Evolutionary conservation across 495 filamentous ascomycete genomes (phyloP).

Genomic region (Xylaria grammica): DNA sequence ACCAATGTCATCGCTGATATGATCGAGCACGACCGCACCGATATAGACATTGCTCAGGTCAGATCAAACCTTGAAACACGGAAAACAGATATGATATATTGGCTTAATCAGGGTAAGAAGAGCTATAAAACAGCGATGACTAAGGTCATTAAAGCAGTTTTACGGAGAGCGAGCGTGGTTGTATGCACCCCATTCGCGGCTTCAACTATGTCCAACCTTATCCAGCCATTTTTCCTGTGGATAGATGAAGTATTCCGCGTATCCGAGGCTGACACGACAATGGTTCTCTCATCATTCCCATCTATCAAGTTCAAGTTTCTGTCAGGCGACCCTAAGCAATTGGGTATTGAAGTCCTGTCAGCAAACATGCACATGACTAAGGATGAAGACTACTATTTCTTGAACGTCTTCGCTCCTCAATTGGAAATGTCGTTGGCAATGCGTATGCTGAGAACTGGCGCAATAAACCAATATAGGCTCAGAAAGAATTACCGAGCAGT

Average conservation of each 20-base stretch:
- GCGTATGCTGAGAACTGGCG: neutral
- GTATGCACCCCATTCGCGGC: neutral
- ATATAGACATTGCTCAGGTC: no score
- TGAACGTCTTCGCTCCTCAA: neutral
- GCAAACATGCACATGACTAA: neutral
- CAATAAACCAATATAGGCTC: neutral
- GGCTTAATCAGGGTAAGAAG: no score
- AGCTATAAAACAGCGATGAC: no score
- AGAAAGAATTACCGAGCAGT: neutral
- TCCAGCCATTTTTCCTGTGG: neutral
- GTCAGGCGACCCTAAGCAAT: neutral
- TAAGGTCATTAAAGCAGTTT: no score
- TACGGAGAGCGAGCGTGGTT: no score
- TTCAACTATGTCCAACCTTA: no score
- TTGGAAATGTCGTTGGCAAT: neutral
- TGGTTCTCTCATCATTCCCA: neutral
- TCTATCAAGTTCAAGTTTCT: neutral
- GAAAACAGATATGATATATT: no score
- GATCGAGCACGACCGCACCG: no score
- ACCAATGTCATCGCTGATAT: no score
- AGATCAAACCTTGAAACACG: no score
- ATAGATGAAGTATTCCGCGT: neutral
- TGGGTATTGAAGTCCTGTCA: neutral
- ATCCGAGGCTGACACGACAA: neutral
- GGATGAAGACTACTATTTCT: neutral